Conservation (phyloP, 1,139 yeast species). For the Protomyces macrosporus region DNA sequence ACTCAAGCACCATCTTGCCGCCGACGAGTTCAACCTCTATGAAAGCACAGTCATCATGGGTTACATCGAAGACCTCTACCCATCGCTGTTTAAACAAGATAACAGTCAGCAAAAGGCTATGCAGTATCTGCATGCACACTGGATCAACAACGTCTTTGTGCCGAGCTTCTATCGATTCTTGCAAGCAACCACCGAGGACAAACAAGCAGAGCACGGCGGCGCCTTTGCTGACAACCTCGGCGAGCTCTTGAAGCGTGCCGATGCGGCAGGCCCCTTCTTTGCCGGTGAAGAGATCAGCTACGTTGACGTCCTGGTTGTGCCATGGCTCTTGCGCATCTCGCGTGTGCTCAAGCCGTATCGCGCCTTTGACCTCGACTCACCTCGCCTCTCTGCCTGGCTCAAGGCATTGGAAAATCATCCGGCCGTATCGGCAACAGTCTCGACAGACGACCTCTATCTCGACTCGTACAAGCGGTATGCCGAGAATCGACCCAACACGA, state of each 20-base stretch:
- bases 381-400: background rate
- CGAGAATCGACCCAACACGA: constrained; percentile 24
- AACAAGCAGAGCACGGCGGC: constrained; percentile 3
- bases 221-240: constrained; percentile 14
- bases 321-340: constrained; percentile 22
- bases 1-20: background rate
- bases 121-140: constrained; percentile 3
- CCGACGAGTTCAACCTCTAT: constrained; percentile 6
- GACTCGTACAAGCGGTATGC: constrained; percentile 26
- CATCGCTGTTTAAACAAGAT: background rate
- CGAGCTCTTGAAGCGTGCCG: background rate
- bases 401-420: constrained; percentile 4
- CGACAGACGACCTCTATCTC: constrained; percentile 19
- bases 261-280: constrained; percentile 22
- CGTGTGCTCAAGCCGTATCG: constrained; percentile 26
- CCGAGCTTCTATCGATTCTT: constrained; percentile 22
- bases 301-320: constrained; percentile 19
- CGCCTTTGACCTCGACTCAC: constrained; percentile 4
- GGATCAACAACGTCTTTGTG: constrained; percentile 7
- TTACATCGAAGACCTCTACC: constrained; percentile 17
- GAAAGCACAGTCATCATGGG: constrained; percentile 23
- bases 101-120: constrained; percentile 9
- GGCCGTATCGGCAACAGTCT: constrained; percentile 17
- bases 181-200: constrained; percentile 15
- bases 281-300: constrained; percentile 3